Evolutionary conservation across 2,329 filamentous ascomycete genomes (phyloP), one percentile per base, ranked within the genome.

Genomic region (Cadophora sp.): DNA sequence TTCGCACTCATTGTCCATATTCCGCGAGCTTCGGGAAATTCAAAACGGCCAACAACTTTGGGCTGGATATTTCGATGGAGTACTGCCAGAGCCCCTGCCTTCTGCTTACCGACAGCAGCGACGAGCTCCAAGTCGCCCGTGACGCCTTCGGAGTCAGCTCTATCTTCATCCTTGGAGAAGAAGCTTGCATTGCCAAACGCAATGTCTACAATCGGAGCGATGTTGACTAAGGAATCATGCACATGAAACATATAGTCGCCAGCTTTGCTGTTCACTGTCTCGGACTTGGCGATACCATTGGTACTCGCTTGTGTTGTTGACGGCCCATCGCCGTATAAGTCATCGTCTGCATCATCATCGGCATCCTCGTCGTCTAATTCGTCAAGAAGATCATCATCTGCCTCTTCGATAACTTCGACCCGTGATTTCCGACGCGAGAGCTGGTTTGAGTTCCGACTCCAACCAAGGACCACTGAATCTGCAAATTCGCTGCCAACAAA

Each of bases 401-500:
- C 79, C 22, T 89, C 87, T 16, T 81, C 70, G 48, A 75, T 70
- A 6, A 75, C 64, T 59, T 90, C 89, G 4, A 85, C 75, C 7
- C 89, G 86, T 27, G 86, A 84, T 72, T 89, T 89, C 71, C 87
- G 91, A 73, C 89, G 89, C 60, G 86, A 86, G 2, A 83, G 73
- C 68, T 88, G 86, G 13, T 82, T 80, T 63, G 89, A 85, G 72
- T 90, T 91, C 69, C 87, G 86, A 45, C 87, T 88, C 91, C 94
- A 97, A 24, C 92, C 90, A 30, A 99, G 77, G 4, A 99, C 84
- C 1, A 92, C 78, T 0, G 95, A 96, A 72, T 98, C 92, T 9
- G 89, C 86, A 64, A 90, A 87, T 75, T 97, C 93, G 74, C 93
- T 97, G 14, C 95, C 96, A 27, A 97, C 80, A 76, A 99, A 99